Evolutionary conservation across 208 protist species (phyloP).

Genomic region (Leishmania amazonensis): DNA sequence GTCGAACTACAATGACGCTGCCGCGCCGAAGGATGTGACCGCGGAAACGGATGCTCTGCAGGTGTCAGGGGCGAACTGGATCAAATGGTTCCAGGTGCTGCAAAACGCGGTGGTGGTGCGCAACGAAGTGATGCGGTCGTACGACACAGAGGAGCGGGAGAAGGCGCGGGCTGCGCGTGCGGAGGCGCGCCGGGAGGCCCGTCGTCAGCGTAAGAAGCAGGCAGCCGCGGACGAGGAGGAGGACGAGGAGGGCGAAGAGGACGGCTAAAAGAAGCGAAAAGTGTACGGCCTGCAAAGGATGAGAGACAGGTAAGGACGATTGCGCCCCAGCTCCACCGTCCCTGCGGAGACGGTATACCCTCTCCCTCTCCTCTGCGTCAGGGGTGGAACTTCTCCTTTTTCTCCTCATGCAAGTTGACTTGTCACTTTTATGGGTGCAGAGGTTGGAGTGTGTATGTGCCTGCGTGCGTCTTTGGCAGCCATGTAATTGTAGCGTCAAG

Average conservation of each 20-base stretch:
- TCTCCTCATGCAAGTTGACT: background rate
- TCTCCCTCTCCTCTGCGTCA: background rate
- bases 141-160: constrained; percentile 57
- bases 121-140: constrained; percentile 69
- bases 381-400: background rate
- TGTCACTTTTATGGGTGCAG: background rate
- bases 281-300: too few species aligned
- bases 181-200: constrained; percentile 43
- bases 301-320: background rate
- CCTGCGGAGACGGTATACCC: background rate
- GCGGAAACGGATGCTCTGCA: constrained; percentile 41
- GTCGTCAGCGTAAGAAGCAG: constrained; percentile 41
- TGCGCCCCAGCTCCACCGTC: background rate
- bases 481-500: background rate
- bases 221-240: constrained; percentile 47
- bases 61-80: constrained; percentile 58
- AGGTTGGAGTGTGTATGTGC: background rate
- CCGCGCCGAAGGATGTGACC: constrained; percentile 19
- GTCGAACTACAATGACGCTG: constrained; percentile 4
- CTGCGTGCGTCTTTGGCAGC: too few species aligned
- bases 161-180: constrained; percentile 44
- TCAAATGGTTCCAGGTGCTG: constrained; percentile 72
- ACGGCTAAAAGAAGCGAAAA: background rate
- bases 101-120: constrained; percentile 78
- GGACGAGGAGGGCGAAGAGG: constrained; percentile 40